Conservation (phyloP, 768 basidiomycete genomes). For the Podaxis sp. region DNA sequence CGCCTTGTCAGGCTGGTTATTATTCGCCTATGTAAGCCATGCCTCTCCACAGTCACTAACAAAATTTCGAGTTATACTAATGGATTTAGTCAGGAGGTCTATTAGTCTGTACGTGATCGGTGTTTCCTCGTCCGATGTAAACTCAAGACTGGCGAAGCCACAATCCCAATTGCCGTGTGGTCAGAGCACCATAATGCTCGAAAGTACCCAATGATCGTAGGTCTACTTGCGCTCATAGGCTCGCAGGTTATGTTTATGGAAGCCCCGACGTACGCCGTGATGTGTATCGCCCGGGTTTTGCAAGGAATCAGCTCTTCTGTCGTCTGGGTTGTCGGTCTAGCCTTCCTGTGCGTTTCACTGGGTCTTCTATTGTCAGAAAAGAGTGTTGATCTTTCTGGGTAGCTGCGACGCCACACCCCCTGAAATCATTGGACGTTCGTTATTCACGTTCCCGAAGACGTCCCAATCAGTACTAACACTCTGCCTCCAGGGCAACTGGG, state of each 20-base stretch:
- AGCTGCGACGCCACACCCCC: slow-evolving; percentile 60
- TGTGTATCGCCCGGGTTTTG: slow-evolving; percentile 57
- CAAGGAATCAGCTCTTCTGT: slow-evolving; percentile 62
- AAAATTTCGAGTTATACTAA: slow-evolving; percentile 7
- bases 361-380: background rate
- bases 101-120: slow-evolving; percentile 42
- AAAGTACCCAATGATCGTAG: slow-evolving; percentile 48
- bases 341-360: slow-evolving; percentile 44
- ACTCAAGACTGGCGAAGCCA: slow-evolving; percentile 32
- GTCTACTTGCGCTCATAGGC: slow-evolving; percentile 48
- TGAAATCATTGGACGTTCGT: slow-evolving; percentile 47
- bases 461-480: slow-evolving; percentile 1
- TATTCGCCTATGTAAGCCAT: slow-evolving; percentile 54
- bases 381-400: background rate
- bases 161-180: slow-evolving; percentile 56
- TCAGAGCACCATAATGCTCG: slow-evolving; percentile 52
- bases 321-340: slow-evolving; percentile 63
- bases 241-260: slow-evolving; percentile 66
- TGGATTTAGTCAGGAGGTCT: slow-evolving; percentile 51
- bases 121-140: background rate
- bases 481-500: slow-evolving; percentile 50
- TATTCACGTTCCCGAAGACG: background rate
- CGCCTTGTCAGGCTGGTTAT: slow-evolving; percentile 56
- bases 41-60: background rate
- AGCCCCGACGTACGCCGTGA: slow-evolving; percentile 52